Percentiles rank a stretch among this genome's conserved stretches.
phyloP scores from a whole-genome alignment of 1,284 basidiomycete genomes.

The Fistulinella cinereoalba region DNA sequence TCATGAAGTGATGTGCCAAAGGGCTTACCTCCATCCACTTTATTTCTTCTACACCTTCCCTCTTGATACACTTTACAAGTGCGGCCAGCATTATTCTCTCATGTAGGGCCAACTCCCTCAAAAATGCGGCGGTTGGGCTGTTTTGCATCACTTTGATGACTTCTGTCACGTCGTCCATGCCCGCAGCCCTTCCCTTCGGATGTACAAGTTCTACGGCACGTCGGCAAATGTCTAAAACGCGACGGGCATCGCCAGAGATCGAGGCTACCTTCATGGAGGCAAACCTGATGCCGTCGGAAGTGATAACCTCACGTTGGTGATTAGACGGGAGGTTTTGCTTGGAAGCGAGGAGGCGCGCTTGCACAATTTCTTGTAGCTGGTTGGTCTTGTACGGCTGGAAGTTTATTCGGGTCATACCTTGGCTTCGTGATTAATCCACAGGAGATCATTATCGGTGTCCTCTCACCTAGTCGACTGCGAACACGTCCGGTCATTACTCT shows the following conservation, averaged over 20 bases:
- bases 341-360: conserved; percentile 67
- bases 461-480: conserved; percentile 82
- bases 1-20: conserved; percentile 1
- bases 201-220: conserved; percentile 83
- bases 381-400: conserved; percentile 87
- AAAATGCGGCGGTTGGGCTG: conserved; percentile 81
- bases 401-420: conserved; percentile 94
- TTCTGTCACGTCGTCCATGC: conserved; percentile 71
- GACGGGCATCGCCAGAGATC: conserved; percentile 92
- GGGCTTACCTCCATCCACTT: conserved; percentile 72
- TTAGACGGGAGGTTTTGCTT: conserved; percentile 43
- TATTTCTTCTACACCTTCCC: conserved; percentile 86
- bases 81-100: conserved; percentile 90
- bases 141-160: conserved; percentile 91
- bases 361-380: conserved; percentile 86
- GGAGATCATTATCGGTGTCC: background rate
- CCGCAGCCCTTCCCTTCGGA: conserved; percentile 53
- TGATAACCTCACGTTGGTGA: conserved; percentile 53
- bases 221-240: conserved; percentile 91
- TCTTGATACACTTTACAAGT: conserved; percentile 77
- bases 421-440: conserved; percentile 2
- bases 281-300: conserved; percentile 80
- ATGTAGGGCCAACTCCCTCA: conserved; percentile 79
- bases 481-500: conserved; percentile 91
- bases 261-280: conserved; percentile 91